Evolutionary conservation across 148 eudicot genomes (phyloP).

Genomic region (Silene conica): DNA sequence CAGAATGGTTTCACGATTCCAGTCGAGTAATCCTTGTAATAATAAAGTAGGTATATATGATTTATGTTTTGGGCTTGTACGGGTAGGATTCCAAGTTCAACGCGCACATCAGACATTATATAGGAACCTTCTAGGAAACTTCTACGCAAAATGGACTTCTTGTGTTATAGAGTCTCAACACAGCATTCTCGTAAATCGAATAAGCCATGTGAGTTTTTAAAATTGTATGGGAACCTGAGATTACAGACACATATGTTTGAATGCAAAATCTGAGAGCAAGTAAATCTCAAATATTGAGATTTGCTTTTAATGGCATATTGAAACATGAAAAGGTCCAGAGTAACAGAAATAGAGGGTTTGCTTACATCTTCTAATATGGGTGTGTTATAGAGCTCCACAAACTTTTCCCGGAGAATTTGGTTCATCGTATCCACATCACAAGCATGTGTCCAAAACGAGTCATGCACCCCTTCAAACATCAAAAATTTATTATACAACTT

Average conservation of each 20-base stretch:
- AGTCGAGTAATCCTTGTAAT: too few species aligned
- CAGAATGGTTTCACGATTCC: too few species aligned
- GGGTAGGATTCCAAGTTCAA: too few species aligned
- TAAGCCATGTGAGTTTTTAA: too few species aligned
- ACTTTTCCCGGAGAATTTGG: conserved; percentile 68
- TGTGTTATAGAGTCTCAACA: too few species aligned
- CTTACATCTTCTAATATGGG: conserved; percentile 83
- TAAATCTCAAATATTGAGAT: neutral
- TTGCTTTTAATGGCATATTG: too few species aligned
- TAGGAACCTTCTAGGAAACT: too few species aligned
- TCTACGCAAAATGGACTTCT: too few species aligned
- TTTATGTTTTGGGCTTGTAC: too few species aligned
- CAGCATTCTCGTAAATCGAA: too few species aligned
- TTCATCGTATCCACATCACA: conserved; percentile 83
- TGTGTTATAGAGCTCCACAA: conserved; percentile 68
- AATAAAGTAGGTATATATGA: too few species aligned
- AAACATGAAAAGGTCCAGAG: neutral
- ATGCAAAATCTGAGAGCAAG: conserved; percentile 1
- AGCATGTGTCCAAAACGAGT: conserved; percentile 98
- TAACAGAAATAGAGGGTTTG: conserved; percentile 1
- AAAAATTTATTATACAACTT: neutral
- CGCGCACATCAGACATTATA: too few species aligned
- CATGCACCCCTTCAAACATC: conserved; percentile 72
- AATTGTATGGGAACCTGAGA: neutral
- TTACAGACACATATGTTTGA: neutral